A percentile compares a stretch with the other conserved stretches of the same genome.
Conservation (phyloP, 805 yeast genomes). For the Suhomyces prunicola region DNA sequence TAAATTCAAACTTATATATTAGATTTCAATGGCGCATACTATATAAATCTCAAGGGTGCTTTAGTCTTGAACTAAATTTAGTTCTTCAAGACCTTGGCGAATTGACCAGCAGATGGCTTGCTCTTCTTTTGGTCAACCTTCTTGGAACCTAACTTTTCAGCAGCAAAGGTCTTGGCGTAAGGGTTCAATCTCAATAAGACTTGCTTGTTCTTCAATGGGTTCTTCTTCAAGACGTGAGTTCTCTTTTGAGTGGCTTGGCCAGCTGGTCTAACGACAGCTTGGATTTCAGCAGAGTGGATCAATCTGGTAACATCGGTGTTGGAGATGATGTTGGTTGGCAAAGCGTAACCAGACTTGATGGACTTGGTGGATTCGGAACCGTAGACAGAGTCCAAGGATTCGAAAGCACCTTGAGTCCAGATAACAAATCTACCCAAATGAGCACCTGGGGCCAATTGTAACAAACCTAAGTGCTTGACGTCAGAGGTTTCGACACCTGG, state of each 20-base stretch:
- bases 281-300: conserved; percentile 99
- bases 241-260: conserved; percentile 93
- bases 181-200: conserved; percentile 98
- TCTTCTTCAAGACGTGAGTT: conserved; percentile 94
- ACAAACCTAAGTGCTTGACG: conserved; percentile 88
- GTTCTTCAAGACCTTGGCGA: conserved; percentile 61
- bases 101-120: conserved; percentile 69
- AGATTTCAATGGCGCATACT: conserved; percentile 5
- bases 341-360: conserved; percentile 81
- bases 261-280: conserved; percentile 94
- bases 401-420: conserved; percentile 99
- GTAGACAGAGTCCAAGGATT: conserved; percentile 95
- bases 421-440: conserved; percentile 99
- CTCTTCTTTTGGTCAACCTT: conserved; percentile 65
- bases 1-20: conserved; percentile 3
- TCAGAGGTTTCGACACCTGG: conserved; percentile 99
- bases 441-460: conserved; percentile 99
- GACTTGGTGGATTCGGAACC: conserved; percentile 86
- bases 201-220: conserved; percentile 96
- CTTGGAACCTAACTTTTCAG: conserved; percentile 83
- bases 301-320: conserved; percentile 95
- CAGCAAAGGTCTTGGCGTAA: conserved; percentile 95
- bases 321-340: conserved; percentile 92
- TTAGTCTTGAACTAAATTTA: conserved; percentile 17
- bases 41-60: conserved; percentile 1